Evolutionary conservation across 148 eudicot genomes (phyloP).

Genomic region (Camellia sinensis): DNA sequence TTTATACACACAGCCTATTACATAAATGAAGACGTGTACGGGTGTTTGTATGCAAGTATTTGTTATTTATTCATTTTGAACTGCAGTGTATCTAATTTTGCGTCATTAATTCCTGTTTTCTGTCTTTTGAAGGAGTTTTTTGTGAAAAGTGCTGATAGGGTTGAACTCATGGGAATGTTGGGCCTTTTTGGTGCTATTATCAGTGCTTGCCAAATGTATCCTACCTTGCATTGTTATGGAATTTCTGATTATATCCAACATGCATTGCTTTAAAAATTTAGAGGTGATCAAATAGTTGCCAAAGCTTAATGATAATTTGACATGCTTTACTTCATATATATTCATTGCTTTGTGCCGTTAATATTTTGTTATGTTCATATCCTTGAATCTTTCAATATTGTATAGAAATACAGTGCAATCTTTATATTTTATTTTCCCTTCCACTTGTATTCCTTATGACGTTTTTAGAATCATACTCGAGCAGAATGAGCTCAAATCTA

Average conservation of each 20-base stretch:
- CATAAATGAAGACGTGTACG: background rate
- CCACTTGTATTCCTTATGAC: constrained; percentile 33
- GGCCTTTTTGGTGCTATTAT: constrained; percentile 77
- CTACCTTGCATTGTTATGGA: constrained; percentile 21
- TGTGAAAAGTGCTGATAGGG: constrained; percentile 75
- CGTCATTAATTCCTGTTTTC: background rate
- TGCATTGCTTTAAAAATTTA: background rate
- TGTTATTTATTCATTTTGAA: background rate
- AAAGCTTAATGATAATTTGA: background rate
- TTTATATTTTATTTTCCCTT: background rate
- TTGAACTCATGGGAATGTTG: constrained; percentile 86
- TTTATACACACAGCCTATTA: background rate
- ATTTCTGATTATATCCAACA: background rate
- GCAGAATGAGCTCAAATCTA: constrained; percentile 64
- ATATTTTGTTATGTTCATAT: background rate
- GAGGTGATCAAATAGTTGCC: background rate
- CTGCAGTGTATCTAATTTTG: background rate
- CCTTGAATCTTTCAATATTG: background rate
- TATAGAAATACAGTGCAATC: no score
- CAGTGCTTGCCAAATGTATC: constrained; percentile 91
- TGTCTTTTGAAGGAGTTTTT: constrained; percentile 64
- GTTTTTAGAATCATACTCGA: constrained; percentile 67
- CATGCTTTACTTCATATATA: no score
- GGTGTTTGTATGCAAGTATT: background rate
- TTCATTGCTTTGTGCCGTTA: background rate